Evolutionary conservation across 169 alveolate genomes (phyloP).

Genomic region (Cryptosporidium meleagridis): DNA sequence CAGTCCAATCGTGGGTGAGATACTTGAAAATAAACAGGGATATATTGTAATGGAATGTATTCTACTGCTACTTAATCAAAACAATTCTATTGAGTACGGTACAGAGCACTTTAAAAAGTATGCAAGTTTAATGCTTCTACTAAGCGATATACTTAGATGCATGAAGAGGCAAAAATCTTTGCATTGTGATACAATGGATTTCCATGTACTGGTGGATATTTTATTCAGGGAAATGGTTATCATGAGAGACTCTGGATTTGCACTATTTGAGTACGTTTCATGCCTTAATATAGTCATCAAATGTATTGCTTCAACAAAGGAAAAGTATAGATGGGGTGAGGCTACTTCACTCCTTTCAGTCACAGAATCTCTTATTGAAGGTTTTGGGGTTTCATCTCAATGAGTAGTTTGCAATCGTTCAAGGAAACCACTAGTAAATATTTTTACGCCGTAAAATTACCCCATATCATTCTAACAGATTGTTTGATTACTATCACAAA

Average conservation of each 20-base stretch:
- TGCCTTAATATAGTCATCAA: slow-evolving; percentile 65
- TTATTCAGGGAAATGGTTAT: slow-evolving; percentile 65
- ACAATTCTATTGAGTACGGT: slow-evolving; percentile 26
- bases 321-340: slow-evolving; percentile 71
- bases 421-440: background rate
- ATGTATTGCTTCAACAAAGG: slow-evolving; percentile 65
- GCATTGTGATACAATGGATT: slow-evolving; percentile 39
- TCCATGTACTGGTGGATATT: slow-evolving; percentile 63
- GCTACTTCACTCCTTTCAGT: slow-evolving; percentile 70
- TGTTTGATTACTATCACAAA: background rate
- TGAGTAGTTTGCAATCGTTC: background rate
- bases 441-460: background rate
- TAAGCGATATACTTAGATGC: slow-evolving; percentile 38
- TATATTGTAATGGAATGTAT: slow-evolving; percentile 51
- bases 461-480: no score
- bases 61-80: slow-evolving; percentile 7
- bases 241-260: slow-evolving; percentile 71
- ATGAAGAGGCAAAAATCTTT: slow-evolving; percentile 30
- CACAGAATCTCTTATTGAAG: slow-evolving; percentile 62
- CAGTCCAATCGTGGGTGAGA: slow-evolving; percentile 48
- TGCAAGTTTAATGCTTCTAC: slow-evolving; percentile 16
- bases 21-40: slow-evolving; percentile 7
- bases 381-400: slow-evolving; percentile 43
- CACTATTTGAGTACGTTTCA: slow-evolving; percentile 59
- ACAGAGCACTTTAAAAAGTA: slow-evolving; percentile 17